Evolutionary conservation across 2,329 filamentous ascomycete genomes (phyloP), one percentile per base, ranked within the genome.

Genomic region (Trichophyton benhamiae): DNA sequence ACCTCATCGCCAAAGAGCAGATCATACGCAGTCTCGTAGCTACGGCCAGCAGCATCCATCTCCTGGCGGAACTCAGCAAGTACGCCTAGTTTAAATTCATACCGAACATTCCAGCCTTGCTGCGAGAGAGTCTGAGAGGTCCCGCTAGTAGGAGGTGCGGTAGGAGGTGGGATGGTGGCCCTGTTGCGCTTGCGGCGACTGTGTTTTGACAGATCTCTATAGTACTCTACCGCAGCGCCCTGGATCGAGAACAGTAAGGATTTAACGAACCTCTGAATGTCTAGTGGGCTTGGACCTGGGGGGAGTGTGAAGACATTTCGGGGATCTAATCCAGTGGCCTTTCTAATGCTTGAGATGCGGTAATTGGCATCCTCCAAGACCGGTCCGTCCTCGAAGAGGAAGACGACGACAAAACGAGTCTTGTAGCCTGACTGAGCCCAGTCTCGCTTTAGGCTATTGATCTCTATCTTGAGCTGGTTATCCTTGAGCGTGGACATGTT

Each of bases 31-130:
- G 87, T 86, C 69, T 94, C 89, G 67, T 91, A 96, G 60, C 89
- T 91, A 49, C 91, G 84, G 68, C 89, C 80, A 0, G 94, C 91
- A 22, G 84, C 85, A 70, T 96, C 92, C 81, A 92, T 89, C 72
- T 97, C 94, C 70, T 95, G 89, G 7, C 94, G 84, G 66, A 95
- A 96, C 70, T 97, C 92, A 30, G 91, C 89, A 70, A 97, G 89
- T 0, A 96, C 80, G 5, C 87, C 92, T 17, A 91, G 81, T 72
- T 99, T 99, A 77, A 95, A 91, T 69, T 99, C 92, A 73, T 96
- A 96, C 15, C 92, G 86, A 60, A 95, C 87, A 69, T 90, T 91
- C 94, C 92, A 99, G 2, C 89, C 91, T 48, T 90, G 85, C 8
- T 87, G 78, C 1, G 91, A 88, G n/a, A 96, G 75, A 0, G 88